Percentiles rank a stretch among this genome's conserved stretches.
These are phyloP conservation scores for Lippia alba DNA, from an alignment of 305 asterid species.

Conservation along the genomic window DNA sequence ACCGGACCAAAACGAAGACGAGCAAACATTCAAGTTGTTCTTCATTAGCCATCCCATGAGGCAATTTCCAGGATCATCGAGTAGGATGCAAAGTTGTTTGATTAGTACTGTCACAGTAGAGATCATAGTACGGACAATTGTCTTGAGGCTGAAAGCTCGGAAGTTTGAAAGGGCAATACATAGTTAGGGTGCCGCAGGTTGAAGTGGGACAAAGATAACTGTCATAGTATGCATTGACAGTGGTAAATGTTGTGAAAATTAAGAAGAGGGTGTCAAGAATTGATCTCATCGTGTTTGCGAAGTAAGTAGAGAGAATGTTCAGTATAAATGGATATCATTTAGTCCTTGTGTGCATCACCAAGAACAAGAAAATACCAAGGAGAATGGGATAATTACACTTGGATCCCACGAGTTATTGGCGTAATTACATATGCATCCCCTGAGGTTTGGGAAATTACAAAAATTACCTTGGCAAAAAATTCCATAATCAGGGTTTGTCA, in stretches of 20 bases:
- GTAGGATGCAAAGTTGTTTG: slow-evolving; percentile 27
- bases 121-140: slow-evolving; percentile 26
- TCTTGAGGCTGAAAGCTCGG: slow-evolving; percentile 21
- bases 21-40: slow-evolving; percentile 36
- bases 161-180: slow-evolving; percentile 40
- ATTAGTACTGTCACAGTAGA: slow-evolving; percentile 25
- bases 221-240: neutral
- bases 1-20: slow-evolving; percentile 23
- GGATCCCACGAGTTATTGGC: too few relatives aligned
- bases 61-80: slow-evolving; percentile 44
- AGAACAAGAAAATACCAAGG: too few relatives aligned
- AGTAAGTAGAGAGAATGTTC: too few relatives aligned
- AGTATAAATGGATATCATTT: too few relatives aligned
- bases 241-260: neutral
- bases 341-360: too few relatives aligned
- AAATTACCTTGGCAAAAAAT: too few relatives aligned
- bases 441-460: too few relatives aligned
- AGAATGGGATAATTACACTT: too few relatives aligned
- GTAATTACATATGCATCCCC: too few relatives aligned
- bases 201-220: slow-evolving; percentile 26
- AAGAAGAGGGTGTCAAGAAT: slow-evolving; percentile 14
- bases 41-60: slow-evolving; percentile 35
- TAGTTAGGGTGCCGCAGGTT: slow-evolving; percentile 28
- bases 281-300: slow-evolving; percentile 13
- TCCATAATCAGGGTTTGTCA: too few relatives aligned